Evolutionary conservation across 2,329 filamentous ascomycete species (phyloP).

Genomic region (Sporothrix brasiliensis): DNA sequence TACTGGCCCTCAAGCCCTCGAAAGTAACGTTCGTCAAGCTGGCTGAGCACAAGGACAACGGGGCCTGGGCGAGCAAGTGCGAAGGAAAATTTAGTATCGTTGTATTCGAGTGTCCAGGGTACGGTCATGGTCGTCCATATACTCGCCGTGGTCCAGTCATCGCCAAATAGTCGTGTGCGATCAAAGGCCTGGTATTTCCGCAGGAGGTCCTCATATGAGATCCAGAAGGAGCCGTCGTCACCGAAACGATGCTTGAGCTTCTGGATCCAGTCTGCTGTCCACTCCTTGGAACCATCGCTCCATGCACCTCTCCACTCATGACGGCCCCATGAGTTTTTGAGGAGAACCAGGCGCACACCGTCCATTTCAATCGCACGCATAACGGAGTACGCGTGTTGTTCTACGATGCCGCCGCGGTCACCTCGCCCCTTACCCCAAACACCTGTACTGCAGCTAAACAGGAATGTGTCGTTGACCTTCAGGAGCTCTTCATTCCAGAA

Average conservation of each 20-base stretch:
- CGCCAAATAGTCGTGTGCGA: slow-evolving; percentile 63
- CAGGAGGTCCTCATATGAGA: slow-evolving; percentile 63
- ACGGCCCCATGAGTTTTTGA: slow-evolving; percentile 63
- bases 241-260: slow-evolving; percentile 63
- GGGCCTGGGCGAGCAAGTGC: slow-evolving; percentile 59
- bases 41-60: slow-evolving; percentile 62
- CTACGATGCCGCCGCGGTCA: slow-evolving; percentile 60
- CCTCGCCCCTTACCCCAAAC: slow-evolving; percentile 66
- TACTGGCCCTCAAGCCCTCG: slow-evolving; percentile 64
- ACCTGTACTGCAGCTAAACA: slow-evolving; percentile 69
- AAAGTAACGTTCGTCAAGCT: slow-evolving; percentile 66
- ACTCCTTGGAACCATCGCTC: slow-evolving; percentile 63
- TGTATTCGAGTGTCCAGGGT: slow-evolving; percentile 64
- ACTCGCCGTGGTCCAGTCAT: slow-evolving; percentile 60
- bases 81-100: slow-evolving; percentile 63
- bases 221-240: slow-evolving; percentile 66
- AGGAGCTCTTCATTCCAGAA: slow-evolving; percentile 84
- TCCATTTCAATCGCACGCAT: slow-evolving; percentile 57
- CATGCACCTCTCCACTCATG: slow-evolving; percentile 64
- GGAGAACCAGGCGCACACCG: slow-evolving; percentile 56
- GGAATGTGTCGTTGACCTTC: slow-evolving; percentile 77
- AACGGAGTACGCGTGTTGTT: slow-evolving; percentile 63
- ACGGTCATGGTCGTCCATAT: slow-evolving; percentile 66
- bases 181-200: slow-evolving; percentile 65
- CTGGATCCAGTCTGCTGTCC: slow-evolving; percentile 60